Conservation (phyloP, 1,284 basidiomycete species). For the Pisolithus thermaeus region DNA sequence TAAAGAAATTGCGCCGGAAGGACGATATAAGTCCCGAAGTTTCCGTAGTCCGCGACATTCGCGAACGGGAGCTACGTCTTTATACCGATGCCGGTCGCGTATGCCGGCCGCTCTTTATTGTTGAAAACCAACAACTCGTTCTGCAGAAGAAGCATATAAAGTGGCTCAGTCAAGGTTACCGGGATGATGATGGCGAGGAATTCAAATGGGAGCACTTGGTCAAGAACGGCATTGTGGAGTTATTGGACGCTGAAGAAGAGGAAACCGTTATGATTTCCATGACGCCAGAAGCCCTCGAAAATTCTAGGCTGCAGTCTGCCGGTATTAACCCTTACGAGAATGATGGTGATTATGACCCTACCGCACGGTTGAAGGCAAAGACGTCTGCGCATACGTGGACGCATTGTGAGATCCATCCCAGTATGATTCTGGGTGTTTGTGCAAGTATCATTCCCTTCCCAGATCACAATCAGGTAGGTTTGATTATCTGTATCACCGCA, state of each 20-base stretch:
- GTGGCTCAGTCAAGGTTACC: conserved; percentile 54
- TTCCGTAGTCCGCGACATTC: conserved; percentile 94
- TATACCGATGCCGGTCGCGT: conserved; percentile 98
- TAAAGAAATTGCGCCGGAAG: conserved; percentile 88
- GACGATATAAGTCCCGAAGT: conserved; percentile 97
- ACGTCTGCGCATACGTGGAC: conserved; percentile 91
- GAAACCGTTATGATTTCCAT: conserved; percentile 99
- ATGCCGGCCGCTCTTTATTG: conserved; percentile 95
- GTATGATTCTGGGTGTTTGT: conserved; percentile 98
- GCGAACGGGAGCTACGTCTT: conserved; percentile 90
- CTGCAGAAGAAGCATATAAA: conserved; percentile 84
- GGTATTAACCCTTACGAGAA: conserved; percentile 56
- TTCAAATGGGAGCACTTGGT: conserved; percentile 87
- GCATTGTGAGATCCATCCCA: conserved; percentile 98
- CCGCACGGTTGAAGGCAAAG: conserved; percentile 79
- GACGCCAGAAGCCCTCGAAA: conserved; percentile 93
- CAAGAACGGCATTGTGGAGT: conserved; percentile 86
- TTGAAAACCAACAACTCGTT: conserved; percentile 83
- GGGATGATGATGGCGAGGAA: conserved; percentile 49
- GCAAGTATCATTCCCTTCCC: conserved; percentile 99
- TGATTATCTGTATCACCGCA: neutral
- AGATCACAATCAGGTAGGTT: conserved; percentile 92
- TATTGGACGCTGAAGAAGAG: conserved; percentile 98
- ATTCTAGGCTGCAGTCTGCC: conserved; percentile 64
- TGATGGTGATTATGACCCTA: conserved; percentile 77